These are phyloP conservation scores for Myxozyma udenii DNA, from an alignment of 805 yeast genomes.

Conservation along the genomic window DNA sequence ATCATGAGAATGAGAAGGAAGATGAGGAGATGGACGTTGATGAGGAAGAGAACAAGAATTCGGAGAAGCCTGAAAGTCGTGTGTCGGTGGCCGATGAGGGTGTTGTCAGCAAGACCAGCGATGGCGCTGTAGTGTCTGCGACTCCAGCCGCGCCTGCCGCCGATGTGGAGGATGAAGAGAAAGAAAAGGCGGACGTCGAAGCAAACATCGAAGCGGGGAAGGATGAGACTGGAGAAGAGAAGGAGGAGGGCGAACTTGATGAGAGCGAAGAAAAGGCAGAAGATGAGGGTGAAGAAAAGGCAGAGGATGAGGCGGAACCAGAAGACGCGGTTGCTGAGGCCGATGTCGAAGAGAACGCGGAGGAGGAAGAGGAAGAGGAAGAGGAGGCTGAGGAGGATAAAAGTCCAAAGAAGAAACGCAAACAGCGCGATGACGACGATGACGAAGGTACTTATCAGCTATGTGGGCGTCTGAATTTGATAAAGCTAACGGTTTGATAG, in stretches of 20 bases:
- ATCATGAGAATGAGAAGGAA: conserved; percentile 6
- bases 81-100: not conserved
- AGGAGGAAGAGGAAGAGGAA: conserved; percentile 18
- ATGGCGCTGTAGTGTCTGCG: too few species aligned
- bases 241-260: conserved; percentile 23
- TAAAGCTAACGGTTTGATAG: conserved; percentile 5
- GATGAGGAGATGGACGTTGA: conserved; percentile 9
- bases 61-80: not conserved
- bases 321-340: conserved; percentile 31
- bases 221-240: conserved; percentile 24
- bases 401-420: conserved; percentile 8
- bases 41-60: conserved; percentile 15
- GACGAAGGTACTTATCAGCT: conserved; percentile 25
- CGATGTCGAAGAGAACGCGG: conserved; percentile 16
- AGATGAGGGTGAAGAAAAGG: conserved; percentile 28
- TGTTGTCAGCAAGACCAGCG: too few species aligned
- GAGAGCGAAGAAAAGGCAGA: conserved; percentile 29
- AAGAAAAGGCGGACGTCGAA: not conserved
- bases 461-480: too few species aligned
- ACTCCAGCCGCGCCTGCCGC: not conserved
- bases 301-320: conserved; percentile 33
- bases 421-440: conserved; percentile 13
- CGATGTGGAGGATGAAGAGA: not conserved
- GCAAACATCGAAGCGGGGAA: not conserved
- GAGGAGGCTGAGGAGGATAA: conserved; percentile 19